Evolutionary conservation across 2,329 filamentous ascomycete genomes (phyloP), one percentile per base, ranked within the genome.

Genomic region (Fusarium buharicum): DNA sequence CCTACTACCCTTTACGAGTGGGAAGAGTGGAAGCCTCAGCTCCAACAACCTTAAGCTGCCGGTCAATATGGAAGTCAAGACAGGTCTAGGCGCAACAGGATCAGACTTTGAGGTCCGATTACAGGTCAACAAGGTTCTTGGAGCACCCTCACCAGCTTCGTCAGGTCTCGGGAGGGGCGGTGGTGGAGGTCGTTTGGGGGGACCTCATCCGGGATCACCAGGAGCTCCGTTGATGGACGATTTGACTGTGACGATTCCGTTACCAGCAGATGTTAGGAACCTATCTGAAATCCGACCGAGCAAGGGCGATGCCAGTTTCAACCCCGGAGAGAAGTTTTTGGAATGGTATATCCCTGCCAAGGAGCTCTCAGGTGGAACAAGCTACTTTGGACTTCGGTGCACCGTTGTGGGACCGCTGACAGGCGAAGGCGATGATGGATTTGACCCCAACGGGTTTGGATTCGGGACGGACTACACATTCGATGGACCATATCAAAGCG

Each of bases 101-200:
- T 86, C 89, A 6, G 95, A 98, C 51, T 98, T 99, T 69, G 93
- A 98, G 75, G 91, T 97, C 43, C 85, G 91, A 46, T 75, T 97
- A 20, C 86, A 87, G 56, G 83, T 92, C 36, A 88, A 88, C 70
- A 90, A 84, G 69, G 82, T 89, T 24, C 89, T 91, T 59, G 75
- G 78, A 22, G 75, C 76, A 31, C 73, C 78, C 16, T 72, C 70
- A 28, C 67, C 74, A 31, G 68, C 71, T 22, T 69, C 71, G 8
- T 67, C 77, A 2, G 77, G 76, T 22, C 73, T 78, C 17, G 74
- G 78, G 59, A 73, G 80, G 62, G 76, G 81, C 43, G 76, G 75
- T 4, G 72, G 77, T 49, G 81, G 82, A 11, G 79, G 73, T 9
- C 70, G 76, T 9, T 52, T 76, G 17, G 75, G 78, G 44, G 77